phyloP scores from a whole-genome alignment of 2,329 filamentous ascomycete species.

The Xenosphaeropsis pyriputrescens region DNA sequence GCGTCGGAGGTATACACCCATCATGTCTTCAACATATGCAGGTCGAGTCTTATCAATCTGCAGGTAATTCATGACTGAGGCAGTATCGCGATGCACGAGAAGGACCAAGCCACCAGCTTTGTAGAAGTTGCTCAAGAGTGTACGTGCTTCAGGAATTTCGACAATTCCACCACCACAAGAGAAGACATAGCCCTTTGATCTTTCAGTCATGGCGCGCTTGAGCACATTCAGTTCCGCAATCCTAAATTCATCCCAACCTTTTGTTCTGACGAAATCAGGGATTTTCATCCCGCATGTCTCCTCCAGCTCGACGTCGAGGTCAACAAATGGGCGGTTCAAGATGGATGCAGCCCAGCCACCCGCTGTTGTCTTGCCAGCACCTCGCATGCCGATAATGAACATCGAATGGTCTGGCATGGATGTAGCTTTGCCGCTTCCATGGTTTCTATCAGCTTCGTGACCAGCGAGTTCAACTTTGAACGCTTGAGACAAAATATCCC shows the following conservation, averaged over 20 bases:
- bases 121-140: slow-evolving; percentile 60
- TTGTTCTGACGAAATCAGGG: slow-evolving; percentile 63
- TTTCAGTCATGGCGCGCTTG: slow-evolving; percentile 57
- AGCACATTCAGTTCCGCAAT: slow-evolving; percentile 64
- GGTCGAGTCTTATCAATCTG: slow-evolving; percentile 80
- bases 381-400: slow-evolving; percentile 94
- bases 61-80: slow-evolving; percentile 78
- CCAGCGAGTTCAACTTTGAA: slow-evolving; percentile 60
- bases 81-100: slow-evolving; percentile 75
- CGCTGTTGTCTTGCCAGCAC: slow-evolving; percentile 89
- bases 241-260: slow-evolving; percentile 84
- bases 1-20: slow-evolving; percentile 76
- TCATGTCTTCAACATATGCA: slow-evolving; percentile 85
- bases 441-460: slow-evolving; percentile 20
- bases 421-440: slow-evolving; percentile 22
- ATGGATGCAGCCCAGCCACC: slow-evolving; percentile 72
- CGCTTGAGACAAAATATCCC: slow-evolving; percentile 70
- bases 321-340: slow-evolving; percentile 64
- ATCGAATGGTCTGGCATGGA: slow-evolving; percentile 46
- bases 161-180: slow-evolving; percentile 92
- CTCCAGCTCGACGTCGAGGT: slow-evolving; percentile 83
- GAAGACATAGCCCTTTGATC: slow-evolving; percentile 64
- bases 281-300: slow-evolving; percentile 59
- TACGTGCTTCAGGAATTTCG: slow-evolving; percentile 66
- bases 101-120: slow-evolving; percentile 71